phyloP scores from a whole-genome alignment of 768 basidiomycete species.

The Psilocybe azurescens region DNA sequence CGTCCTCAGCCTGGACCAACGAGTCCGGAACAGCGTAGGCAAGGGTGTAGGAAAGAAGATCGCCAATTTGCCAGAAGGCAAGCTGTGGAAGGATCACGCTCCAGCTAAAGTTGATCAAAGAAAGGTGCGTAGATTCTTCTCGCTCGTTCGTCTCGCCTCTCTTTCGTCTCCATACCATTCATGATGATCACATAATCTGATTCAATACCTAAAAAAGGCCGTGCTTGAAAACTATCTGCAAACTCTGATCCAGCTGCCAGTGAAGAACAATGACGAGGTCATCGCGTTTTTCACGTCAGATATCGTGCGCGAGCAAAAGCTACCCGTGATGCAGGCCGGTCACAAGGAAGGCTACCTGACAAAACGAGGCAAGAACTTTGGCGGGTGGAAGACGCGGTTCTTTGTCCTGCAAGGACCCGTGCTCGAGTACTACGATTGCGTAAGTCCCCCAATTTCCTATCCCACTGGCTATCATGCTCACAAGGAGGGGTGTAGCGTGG shows the following conservation, averaged over 20 bases:
- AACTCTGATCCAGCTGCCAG: slow-evolving; percentile 77
- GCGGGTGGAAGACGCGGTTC: slow-evolving; percentile 96
- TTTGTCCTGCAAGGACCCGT: slow-evolving; percentile 92
- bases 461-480: slow-evolving; percentile 8
- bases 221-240: slow-evolving; percentile 88
- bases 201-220: slow-evolving; percentile 42
- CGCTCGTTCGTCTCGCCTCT: too few relatives aligned
- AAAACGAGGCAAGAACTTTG: slow-evolving; percentile 97
- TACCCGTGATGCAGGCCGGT: slow-evolving; percentile 78
- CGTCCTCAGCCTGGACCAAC: slow-evolving; percentile 84
- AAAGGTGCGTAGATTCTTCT: slow-evolving; percentile 62
- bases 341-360: slow-evolving; percentile 97
- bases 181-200: too few relatives aligned
- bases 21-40: slow-evolving; percentile 69
- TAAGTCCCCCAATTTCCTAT: slow-evolving; percentile 48
- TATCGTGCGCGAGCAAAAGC: slow-evolving; percentile 75
- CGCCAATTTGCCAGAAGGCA: slow-evolving; percentile 84
- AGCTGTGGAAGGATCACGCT: slow-evolving; percentile 96
- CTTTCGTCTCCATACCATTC: too few relatives aligned
- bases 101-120: slow-evolving; percentile 96
- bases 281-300: slow-evolving; percentile 94
- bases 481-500: slow-evolving; percentile 62
- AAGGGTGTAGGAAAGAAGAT: slow-evolving; percentile 82
- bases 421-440: slow-evolving; percentile 94
- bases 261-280: slow-evolving; percentile 88